Evolutionary conservation across 2,329 filamentous ascomycete genomes (phyloP), one percentile per base, ranked within the genome.

Genomic region (Aspergillus ochraceus): DNA sequence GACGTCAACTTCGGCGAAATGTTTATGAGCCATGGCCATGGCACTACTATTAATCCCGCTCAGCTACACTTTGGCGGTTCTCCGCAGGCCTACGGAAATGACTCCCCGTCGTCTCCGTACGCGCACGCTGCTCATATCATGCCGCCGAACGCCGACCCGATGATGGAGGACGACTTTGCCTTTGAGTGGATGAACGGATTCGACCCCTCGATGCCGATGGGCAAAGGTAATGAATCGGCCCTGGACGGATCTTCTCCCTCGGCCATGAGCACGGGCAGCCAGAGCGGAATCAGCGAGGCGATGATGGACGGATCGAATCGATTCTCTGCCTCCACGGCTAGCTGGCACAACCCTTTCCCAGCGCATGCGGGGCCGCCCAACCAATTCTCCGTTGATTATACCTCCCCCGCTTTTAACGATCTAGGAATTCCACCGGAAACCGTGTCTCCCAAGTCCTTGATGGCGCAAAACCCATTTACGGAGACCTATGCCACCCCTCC

Each of bases 171-270:
- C 42, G 92, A 97, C 55, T 90, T 94, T 65, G 85, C 82, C 66
- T 91, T 95, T 73, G 90, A 92, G 68, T 98, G 92, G 92, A 86
- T 88, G 77, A 88, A 88, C 60, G 90, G 90, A 22, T 90, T 96
- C 73, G 91, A 95, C 64, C 86, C 89, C 69, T 86, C 90, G 50
- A 86, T 94, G 82, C 85, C 85, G 8, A 88, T 92, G 73, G 84
- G 83, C 68, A 86, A 84, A 58, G 79, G 81, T 57, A 90, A 89
- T 69, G 92, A 97, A 68, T 89, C 88, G 65, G 92, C 91, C 29
- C 86, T 97, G 56, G 94, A 97, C 69, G 92, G 90, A 60, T 98
- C 95, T 11, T 98, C 95, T 14, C 95, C 95, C 17, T 98, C 95
- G 9, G 92, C 92, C 51, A 94, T 98, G 75, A 98, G 94, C 79